phyloP scores from a whole-genome alignment of 2,329 filamentous ascomycete genomes.

The Aspergillus sp. region DNA sequence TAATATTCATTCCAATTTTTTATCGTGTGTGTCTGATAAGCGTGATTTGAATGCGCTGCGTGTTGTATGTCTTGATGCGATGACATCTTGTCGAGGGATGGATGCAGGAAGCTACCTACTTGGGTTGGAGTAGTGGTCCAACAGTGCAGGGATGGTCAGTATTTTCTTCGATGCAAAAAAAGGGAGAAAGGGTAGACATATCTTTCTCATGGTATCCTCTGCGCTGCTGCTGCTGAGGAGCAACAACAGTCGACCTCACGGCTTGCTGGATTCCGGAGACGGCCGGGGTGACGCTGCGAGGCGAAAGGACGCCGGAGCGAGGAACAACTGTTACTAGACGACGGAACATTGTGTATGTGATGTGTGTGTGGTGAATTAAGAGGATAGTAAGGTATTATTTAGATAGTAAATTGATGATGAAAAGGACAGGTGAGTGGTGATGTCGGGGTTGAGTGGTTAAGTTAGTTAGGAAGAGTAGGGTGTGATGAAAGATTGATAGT shows the following conservation, averaged over 20 bases:
- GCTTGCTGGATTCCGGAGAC: conserved; percentile 46
- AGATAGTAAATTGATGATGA: conserved; percentile 26
- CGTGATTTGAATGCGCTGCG: neutral
- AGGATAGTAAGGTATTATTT: conserved; percentile 25
- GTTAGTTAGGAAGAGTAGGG: neutral
- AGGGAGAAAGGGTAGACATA: conserved; percentile 42
- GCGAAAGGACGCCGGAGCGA: conserved; percentile 53
- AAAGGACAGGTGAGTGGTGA: conserved; percentile 8
- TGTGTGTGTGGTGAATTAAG: conserved; percentile 15
- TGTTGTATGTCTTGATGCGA: neutral
- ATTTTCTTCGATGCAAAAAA: conserved; percentile 10
- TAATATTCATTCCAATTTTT: neutral
- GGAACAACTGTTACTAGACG: conserved; percentile 58
- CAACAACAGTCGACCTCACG: conserved; percentile 37
- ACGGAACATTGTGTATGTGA: conserved; percentile 53
- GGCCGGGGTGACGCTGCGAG: conserved; percentile 50
- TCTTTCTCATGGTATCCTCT: conserved; percentile 68
- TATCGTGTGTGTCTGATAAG: too few species aligned
- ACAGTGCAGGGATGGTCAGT: conserved; percentile 47
- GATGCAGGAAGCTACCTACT: conserved; percentile 48
- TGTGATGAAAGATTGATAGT: conserved; percentile 13
- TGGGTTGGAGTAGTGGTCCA: conserved; percentile 81
- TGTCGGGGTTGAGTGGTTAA: neutral
- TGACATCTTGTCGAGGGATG: neutral
- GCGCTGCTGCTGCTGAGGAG: conserved; percentile 41